Percentiles rank a stretch among this genome's conserved stretches.
phyloP scores from a whole-genome alignment of 1,284 basidiomycete genomes.

The Cerioporus squamosus region DNA sequence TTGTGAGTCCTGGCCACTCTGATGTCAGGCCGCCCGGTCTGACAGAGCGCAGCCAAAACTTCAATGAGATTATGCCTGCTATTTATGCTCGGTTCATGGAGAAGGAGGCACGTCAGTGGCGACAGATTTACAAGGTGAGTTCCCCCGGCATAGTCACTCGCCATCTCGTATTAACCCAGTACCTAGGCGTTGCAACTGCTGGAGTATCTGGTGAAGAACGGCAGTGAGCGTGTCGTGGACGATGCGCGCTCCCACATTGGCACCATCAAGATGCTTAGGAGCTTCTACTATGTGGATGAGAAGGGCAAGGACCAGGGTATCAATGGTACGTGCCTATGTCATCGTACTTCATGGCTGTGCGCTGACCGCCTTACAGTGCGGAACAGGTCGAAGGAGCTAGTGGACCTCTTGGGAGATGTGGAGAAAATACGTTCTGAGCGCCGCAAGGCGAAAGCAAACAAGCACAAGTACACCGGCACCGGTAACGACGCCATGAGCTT shows the following conservation, averaged over 20 bases:
- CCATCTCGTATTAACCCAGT: neutral
- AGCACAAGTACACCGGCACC: conserved; percentile 87
- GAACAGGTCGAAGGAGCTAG: conserved; percentile 92
- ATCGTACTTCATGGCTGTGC: neutral
- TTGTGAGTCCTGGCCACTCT: conserved; percentile 61
- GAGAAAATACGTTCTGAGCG: conserved; percentile 91
- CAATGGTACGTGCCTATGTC: conserved; percentile 69
- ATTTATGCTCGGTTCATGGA: conserved; percentile 97
- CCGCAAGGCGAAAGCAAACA: conserved; percentile 93
- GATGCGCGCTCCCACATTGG: conserved; percentile 95
- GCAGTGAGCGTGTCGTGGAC: conserved; percentile 98
- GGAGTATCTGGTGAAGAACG: conserved; percentile 97
- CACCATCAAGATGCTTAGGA: conserved; percentile 97
- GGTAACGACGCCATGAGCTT: conserved; percentile 82
- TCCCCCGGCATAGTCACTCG: neutral
- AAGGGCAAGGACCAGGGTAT: conserved; percentile 99
- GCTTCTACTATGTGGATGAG: conserved; percentile 98
- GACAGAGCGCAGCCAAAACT: conserved; percentile 75
- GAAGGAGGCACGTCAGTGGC: conserved; percentile 98
- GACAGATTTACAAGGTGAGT: conserved; percentile 96
- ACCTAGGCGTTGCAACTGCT: conserved; percentile 87
- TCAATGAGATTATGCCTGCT: conserved; percentile 99
- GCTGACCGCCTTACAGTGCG: conserved; percentile 64
- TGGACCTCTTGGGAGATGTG: conserved; percentile 88
- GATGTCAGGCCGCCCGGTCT: neutral